Conservation (phyloP, 2,329 filamentous ascomycete species). For the Arthroderma sp. region DNA sequence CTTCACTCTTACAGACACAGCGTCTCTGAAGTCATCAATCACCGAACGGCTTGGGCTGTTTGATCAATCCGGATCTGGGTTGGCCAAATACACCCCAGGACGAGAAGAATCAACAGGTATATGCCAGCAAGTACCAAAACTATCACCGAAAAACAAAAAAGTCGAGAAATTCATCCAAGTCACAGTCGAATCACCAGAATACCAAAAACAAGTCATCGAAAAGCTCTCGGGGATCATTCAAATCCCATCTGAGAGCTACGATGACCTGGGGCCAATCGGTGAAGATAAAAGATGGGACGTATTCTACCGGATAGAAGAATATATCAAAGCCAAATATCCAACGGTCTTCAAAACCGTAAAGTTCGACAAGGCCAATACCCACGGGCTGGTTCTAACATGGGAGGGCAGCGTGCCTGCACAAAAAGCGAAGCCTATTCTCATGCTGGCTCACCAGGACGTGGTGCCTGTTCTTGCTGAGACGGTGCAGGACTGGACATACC, state of each 20-base stretch:
- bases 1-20: too few relatives aligned
- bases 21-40: too few relatives aligned
- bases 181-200: constrained; percentile 9
- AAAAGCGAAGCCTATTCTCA: constrained; percentile 41
- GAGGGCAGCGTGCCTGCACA: constrained; percentile 27
- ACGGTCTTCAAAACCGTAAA: constrained; percentile 33
- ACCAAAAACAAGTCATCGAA: constrained; percentile 8
- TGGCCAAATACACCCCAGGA: not conserved
- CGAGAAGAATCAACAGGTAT: not conserved
- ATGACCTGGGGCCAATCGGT: constrained; percentile 42
- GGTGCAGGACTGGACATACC: constrained; percentile 42
- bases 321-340: constrained; percentile 38
- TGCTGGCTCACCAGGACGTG: constrained; percentile 54
- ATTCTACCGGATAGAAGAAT: constrained; percentile 39
- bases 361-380: constrained; percentile 45
- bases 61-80: not conserved
- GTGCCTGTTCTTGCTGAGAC: constrained; percentile 45
- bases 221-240: constrained; percentile 23
- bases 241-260: constrained; percentile 40
- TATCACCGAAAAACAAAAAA: constrained; percentile 11
- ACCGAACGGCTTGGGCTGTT: not conserved
- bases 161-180: constrained; percentile 9
- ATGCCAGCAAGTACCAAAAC: constrained; percentile 10
- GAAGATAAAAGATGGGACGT: constrained; percentile 45
- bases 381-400: constrained; percentile 48